These are phyloP conservation scores for Coleophoma cylindrospora DNA, from an alignment of 2,329 filamentous ascomycete species.

Conservation along the genomic window DNA sequence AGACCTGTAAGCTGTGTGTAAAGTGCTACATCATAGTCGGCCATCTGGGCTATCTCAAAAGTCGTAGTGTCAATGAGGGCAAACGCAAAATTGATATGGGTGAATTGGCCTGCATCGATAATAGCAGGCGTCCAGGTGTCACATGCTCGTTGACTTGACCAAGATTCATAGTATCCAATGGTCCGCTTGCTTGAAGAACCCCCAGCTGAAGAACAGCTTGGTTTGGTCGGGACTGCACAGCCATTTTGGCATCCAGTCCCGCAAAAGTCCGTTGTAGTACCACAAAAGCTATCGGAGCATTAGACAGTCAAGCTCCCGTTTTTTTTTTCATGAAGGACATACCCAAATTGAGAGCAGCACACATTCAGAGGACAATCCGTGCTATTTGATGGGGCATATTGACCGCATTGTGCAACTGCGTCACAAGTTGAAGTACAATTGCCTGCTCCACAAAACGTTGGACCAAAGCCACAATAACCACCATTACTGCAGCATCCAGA, in stretches of 20 bases:
- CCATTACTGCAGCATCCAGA: too few relatives aligned
- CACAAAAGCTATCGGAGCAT: too few relatives aligned
- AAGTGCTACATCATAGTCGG: neutral
- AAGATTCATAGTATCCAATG: slow-evolving; percentile 2
- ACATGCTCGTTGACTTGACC: neutral
- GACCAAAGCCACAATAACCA: too few relatives aligned
- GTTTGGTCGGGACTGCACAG: neutral
- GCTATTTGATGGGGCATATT: neutral
- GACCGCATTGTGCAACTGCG: neutral
- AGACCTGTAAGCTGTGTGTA: too few relatives aligned
- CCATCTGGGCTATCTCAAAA: neutral
- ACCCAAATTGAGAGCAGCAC: neutral
- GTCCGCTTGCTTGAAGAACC: neutral
- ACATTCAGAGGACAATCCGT: neutral
- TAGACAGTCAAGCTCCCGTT: too few relatives aligned
- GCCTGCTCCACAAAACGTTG: too few relatives aligned
- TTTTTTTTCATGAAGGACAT: too few relatives aligned
- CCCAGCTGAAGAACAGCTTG: neutral
- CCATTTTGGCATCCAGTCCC: neutral
- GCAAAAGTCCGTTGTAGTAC: neutral
- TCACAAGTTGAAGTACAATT: neutral
- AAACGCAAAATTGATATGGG: slow-evolving; percentile 1
- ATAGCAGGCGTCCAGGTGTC: neutral
- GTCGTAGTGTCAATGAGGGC: neutral
- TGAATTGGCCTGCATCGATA: slow-evolving; percentile 2